phyloP scores from a whole-genome alignment of 495 filamentous ascomycete species.

The Immersiella caudata region DNA sequence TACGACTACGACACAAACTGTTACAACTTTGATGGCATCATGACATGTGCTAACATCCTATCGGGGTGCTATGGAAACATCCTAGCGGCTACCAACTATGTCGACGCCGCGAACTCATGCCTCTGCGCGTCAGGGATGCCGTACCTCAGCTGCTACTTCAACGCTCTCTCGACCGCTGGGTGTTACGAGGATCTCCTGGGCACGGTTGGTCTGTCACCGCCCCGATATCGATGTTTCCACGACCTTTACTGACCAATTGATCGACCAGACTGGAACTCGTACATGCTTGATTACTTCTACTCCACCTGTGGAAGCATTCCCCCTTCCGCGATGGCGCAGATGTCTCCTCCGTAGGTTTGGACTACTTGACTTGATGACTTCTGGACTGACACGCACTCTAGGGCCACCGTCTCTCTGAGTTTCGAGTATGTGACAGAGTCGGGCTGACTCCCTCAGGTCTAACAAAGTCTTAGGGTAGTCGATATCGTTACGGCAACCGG shows the following conservation, averaged over 20 bases:
- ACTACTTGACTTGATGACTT: conserved; percentile 18
- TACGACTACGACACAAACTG: conserved; percentile 3
- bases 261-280: conserved; percentile 25
- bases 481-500: conserved; percentile 22
- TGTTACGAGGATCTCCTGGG: conserved; percentile 20
- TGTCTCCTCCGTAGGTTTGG: no score
- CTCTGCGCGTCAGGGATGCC: conserved; percentile 28
- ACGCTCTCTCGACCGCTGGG: conserved; percentile 17
- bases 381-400: conserved; percentile 1
- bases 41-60: conserved; percentile 21
- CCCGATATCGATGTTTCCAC: neutral
- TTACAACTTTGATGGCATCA: neutral
- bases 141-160: conserved; percentile 28
- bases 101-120: conserved; percentile 13
- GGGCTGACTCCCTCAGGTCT: neutral
- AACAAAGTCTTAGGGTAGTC: conserved; percentile 20
- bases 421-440: conserved; percentile 25
- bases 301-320: no score
- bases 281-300: no score
- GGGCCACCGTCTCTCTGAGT: conserved; percentile 26
- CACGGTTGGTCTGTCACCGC: neutral
- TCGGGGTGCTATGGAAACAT: conserved; percentile 20
- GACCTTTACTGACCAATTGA: neutral
- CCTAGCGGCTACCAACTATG: conserved; percentile 3
- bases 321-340: no score